A percentile compares a stretch with the other conserved stretches of the same genome.
Conservation (phyloP, 106 monocot species). For the Dactylorhiza incarnata region DNA sequence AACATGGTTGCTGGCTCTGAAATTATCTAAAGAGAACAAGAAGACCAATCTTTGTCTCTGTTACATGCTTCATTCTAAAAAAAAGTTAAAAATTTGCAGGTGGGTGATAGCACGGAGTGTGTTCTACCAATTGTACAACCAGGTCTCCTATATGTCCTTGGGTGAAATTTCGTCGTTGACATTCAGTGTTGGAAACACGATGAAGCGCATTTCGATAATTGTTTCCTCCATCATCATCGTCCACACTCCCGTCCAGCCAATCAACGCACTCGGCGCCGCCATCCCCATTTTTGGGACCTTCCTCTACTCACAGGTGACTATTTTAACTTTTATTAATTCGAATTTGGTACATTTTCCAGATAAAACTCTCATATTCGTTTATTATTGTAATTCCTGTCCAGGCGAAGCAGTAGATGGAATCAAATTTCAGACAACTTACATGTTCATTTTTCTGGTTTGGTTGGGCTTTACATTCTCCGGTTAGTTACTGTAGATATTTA, state of each 20-base stretch:
- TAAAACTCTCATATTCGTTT: too few species aligned
- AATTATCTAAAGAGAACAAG: too few species aligned
- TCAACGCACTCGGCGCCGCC: constrained; percentile 85
- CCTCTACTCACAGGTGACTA: constrained; percentile 74
- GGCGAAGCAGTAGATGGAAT: too few species aligned
- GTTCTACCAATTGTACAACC: constrained; percentile 92
- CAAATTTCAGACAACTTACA: too few species aligned
- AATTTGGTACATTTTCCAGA: too few species aligned
- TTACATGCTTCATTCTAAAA: too few species aligned
- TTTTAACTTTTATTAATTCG: background rate
- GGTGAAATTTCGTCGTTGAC: constrained; percentile 81
- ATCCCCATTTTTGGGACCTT: constrained; percentile 85
- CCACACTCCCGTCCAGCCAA: constrained; percentile 72
- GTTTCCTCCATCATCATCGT: constrained; percentile 85
- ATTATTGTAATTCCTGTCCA: too few species aligned
- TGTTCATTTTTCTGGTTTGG: too few species aligned
- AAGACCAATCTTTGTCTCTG: too few species aligned
- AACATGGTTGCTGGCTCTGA: too few species aligned
- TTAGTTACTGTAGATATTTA: too few species aligned
- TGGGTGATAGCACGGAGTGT: constrained; percentile 80
- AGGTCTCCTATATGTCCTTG: constrained; percentile 88
- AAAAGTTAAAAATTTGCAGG: constrained; percentile 17
- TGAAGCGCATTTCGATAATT: constrained; percentile 89
- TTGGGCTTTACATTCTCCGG: too few species aligned
- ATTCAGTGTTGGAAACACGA: constrained; percentile 83